Percentiles rank a stretch among this genome's conserved stretches.
phyloP scores from a whole-genome alignment of 345 rosid genomes.

The Tarenaya hassleriana region DNA sequence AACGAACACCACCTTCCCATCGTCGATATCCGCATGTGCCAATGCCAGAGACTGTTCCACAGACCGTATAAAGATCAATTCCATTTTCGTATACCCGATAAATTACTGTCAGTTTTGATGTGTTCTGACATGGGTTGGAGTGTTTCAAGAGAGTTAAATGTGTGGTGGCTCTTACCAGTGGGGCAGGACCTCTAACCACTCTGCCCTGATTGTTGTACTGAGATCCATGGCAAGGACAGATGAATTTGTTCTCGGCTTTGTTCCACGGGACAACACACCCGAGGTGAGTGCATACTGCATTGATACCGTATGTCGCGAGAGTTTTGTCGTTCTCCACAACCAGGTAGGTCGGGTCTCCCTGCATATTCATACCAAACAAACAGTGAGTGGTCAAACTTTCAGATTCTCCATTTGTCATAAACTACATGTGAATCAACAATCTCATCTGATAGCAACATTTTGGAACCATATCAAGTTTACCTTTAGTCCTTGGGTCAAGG shows the following conservation, averaged over 20 bases:
- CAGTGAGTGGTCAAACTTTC: no score
- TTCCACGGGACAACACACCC: conserved; percentile 96
- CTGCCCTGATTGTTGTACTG: conserved; percentile 93
- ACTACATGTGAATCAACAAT: no score
- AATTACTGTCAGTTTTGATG: no score
- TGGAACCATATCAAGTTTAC: conserved; percentile 25
- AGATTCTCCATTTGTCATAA: no score
- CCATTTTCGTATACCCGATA: no score
- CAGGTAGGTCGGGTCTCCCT: conserved; percentile 98
- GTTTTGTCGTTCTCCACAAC: conserved; percentile 85
- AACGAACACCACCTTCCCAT: conserved; percentile 81
- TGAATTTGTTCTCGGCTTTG: conserved; percentile 81
- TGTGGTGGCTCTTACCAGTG: conserved; percentile 60
- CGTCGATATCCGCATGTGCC: conserved; percentile 72
- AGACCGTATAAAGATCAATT: background rate
- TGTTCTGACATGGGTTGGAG: no score
- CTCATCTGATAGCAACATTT: background rate
- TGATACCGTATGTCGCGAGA: conserved; percentile 74
- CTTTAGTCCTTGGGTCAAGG: conserved; percentile 87
- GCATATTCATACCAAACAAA: background rate
- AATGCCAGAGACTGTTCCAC: conserved; percentile 68
- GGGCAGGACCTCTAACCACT: conserved; percentile 97
- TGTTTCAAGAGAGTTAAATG: background rate
- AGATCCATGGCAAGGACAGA: conserved; percentile 98
- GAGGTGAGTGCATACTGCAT: conserved; percentile 88